Base-by-base conservation (phyloP, 306 rosid genomes). In the Benincasa hispida region DNA sequence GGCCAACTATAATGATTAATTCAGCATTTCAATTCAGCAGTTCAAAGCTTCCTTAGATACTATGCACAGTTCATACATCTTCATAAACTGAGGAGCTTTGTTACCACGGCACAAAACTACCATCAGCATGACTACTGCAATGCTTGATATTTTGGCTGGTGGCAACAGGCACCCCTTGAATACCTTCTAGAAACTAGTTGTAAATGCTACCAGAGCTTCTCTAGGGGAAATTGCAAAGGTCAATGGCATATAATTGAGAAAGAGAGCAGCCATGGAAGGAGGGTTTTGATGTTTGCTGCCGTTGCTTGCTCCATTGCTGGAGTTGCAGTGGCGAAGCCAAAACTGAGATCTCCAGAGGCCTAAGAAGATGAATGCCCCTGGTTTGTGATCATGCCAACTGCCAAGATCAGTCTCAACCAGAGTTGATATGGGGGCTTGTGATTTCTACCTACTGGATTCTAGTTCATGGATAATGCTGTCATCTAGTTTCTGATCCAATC, bases 321-420 rank as follows among this genome's bases (percentile, higher is more conserved):
- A 24, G 77, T 82, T 41, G 80, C 78, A 8, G 47, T 63, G 48
- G 89, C 74, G 10, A 83, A 83, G 84, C 89, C 87, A 0, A 83
- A 79, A 48, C 58, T 2, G 0, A 86, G 86, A 8, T 69, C 82
- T 22, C 76, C 86, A 1, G 88, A 82, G 79, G 92, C 87, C 87
- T 19, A 88, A 73, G 86, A 86, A 86, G 51, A 56, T 21, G 62
- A 84, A 88, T 81, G 82, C 66, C n/a, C 79, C 87, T 15, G 34
- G 34, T 86, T 81, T 88, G 90, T 84, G 45, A 88, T 86, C 53
- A 81, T 66, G 79, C 88, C 88, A 50, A 84, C 90, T 24, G 87
- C 90, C 54, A 78, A 63, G 72, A 76, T 86, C 62, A 83, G 92
- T 76, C 86, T 19, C 77, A 84, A 78, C 5, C 81, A 84, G 83